Conservation (phyloP, 306 rosid genomes). For the Rosa multiflora region DNA sequence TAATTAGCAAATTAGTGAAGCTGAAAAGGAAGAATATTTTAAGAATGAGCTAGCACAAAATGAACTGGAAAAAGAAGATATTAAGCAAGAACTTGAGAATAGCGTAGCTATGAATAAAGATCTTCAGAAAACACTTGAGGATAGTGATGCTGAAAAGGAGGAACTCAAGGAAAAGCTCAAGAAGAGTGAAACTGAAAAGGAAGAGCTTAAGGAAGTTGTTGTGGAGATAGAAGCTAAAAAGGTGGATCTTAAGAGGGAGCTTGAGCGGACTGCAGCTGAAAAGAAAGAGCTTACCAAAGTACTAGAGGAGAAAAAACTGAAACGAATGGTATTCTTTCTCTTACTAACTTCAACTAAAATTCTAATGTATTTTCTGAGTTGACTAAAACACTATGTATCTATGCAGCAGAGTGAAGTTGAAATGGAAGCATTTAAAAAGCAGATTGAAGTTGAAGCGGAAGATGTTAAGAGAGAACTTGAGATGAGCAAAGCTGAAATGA, state of each 20-base stretch:
- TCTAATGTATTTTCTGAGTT: not conserved
- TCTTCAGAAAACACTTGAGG: not conserved
- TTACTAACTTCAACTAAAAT: not conserved
- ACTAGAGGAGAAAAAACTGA: not conserved
- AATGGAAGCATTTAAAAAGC: not conserved
- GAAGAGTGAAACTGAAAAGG: not conserved
- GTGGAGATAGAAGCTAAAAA: not conserved
- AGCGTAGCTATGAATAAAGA: not conserved
- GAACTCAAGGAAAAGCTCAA: not conserved
- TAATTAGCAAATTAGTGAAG: not conserved
- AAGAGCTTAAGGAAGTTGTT: not conserved
- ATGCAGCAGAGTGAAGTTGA: not conserved
- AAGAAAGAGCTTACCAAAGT: not conserved
- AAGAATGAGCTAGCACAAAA: not conserved
- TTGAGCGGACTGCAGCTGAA: not conserved
- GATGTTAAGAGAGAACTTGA: not conserved
- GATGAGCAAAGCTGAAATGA: not conserved
- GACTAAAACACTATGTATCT: not conserved
- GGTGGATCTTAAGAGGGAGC: not conserved
- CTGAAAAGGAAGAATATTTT: not conserved
- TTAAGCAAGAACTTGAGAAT: not conserved
- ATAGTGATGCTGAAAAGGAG: not conserved
- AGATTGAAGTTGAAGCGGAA: conserved; percentile 23
- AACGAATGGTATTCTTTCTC: not conserved
- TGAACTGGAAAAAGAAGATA: not conserved